Conservation (phyloP, 768 basidiomycete species). For the Coprinopsis sp. region DNA sequence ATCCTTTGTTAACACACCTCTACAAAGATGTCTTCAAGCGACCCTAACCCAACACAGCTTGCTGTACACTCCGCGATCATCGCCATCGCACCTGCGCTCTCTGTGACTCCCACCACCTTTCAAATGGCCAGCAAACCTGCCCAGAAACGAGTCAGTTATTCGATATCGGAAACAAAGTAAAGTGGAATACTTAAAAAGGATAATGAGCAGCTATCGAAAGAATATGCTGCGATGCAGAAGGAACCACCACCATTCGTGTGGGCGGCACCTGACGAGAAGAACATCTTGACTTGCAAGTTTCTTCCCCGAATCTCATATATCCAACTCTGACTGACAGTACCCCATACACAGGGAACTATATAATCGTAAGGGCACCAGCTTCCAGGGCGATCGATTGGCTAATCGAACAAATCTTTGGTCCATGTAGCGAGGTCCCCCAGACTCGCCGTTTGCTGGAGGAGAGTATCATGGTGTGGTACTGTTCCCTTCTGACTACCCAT, state of each 20-base stretch:
- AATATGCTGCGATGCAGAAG: constrained; percentile 88
- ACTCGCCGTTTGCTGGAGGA: constrained; percentile 85
- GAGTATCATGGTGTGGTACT: constrained; percentile 92
- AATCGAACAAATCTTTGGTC: constrained; percentile 13
- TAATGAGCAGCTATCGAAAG: constrained; percentile 76
- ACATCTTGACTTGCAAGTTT: constrained; percentile 85
- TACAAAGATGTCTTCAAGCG: too few species aligned
- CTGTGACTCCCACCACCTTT: too few species aligned
- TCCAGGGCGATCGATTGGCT: constrained; percentile 2
- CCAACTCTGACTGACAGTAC: too few species aligned
- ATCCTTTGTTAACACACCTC: too few species aligned
- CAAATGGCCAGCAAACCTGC: constrained; percentile 88
- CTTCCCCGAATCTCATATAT: too few species aligned
- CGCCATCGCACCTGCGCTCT: too few species aligned
- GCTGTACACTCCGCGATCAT: too few species aligned
- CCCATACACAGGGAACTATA: constrained; percentile 97
- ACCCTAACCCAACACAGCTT: too few species aligned
- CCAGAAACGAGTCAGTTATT: constrained; percentile 74
- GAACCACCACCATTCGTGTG: constrained; percentile 95
- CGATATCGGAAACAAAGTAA: too few species aligned
- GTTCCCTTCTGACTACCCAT: constrained; percentile 93
- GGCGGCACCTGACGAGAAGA: constrained; percentile 96
- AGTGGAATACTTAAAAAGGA: too few species aligned
- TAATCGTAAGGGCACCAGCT: constrained; percentile 59
- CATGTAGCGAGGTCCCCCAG: constrained; percentile 91